phyloP scores from a whole-genome alignment of 75 land plant species.

The Cupressus sempervirens region DNA sequence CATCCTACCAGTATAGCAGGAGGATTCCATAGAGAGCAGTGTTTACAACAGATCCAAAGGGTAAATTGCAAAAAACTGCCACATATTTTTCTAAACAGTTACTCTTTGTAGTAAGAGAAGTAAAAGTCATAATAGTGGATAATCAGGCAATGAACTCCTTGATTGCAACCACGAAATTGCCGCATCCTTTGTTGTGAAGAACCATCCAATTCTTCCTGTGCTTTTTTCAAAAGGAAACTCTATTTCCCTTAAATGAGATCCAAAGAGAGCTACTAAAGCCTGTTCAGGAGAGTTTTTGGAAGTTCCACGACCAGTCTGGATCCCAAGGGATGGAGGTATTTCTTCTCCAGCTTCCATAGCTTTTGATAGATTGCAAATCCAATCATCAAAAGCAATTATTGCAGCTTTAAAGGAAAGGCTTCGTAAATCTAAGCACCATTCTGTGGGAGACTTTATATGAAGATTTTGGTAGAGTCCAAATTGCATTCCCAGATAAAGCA shows the following conservation, averaged over 20 bases:
- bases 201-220: slow-evolving; percentile 54
- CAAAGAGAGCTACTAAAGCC: slow-evolving; percentile 50
- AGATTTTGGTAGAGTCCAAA: slow-evolving; percentile 74
- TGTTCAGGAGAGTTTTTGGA: slow-evolving; percentile 36
- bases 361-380: slow-evolving; percentile 52
- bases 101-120: neutral
- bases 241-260: slow-evolving; percentile 41
- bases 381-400: slow-evolving; percentile 72
- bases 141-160: neutral
- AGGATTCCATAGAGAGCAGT: neutral
- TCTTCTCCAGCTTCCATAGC: slow-evolving; percentile 35
- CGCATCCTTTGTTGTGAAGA: slow-evolving; percentile 57
- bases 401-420: slow-evolving; percentile 85
- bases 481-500: slow-evolving; percentile 38
- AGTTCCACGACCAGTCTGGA: slow-evolving; percentile 74
- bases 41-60: neutral
- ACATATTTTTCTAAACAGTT: neutral
- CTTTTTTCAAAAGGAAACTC: slow-evolving; percentile 65
- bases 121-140: neutral
- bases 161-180: slow-evolving; percentile 46
- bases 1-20: neutral
- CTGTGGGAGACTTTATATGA: slow-evolving; percentile 36
- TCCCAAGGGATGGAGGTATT: slow-evolving; percentile 49
- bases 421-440: slow-evolving; percentile 74
- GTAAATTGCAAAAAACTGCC: neutral